Percentiles rank a stretch among this genome's conserved stretches.
These are phyloP conservation scores for Eruca vesicaria DNA, from an alignment of 441 rosid genomes.

Conservation along the genomic window DNA sequence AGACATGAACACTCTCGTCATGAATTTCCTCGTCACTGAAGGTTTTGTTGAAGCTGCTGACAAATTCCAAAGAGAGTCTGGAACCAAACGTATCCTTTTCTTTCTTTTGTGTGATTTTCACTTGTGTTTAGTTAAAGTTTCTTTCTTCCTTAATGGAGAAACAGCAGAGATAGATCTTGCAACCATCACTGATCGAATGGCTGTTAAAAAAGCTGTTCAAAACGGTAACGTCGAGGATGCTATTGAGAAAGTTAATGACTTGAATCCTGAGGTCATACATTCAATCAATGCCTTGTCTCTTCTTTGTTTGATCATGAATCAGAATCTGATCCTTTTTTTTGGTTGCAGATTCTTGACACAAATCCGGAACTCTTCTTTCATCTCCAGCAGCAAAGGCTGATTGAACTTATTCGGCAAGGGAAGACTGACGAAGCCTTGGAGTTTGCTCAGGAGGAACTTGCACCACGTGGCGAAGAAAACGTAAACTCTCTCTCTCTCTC, in stretches of 20 bases:
- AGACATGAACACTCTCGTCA: conserved; percentile 91
- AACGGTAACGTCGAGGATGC: conserved; percentile 96
- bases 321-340: neutral
- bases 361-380: conserved; percentile 97
- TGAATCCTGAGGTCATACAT: conserved; percentile 88
- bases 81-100: conserved; percentile 87
- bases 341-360: conserved; percentile 79
- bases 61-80: conserved; percentile 84
- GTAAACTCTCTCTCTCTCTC: conserved; percentile 38
- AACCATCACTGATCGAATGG: conserved; percentile 88
- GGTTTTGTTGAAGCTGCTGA: conserved; percentile 96
- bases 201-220: conserved; percentile 94
- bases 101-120: neutral
- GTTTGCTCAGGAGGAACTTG: conserved; percentile 98
- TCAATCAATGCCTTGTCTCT: conserved; percentile 1
- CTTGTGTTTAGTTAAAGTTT: neutral
- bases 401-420: conserved; percentile 91
- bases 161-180: conserved; percentile 94
- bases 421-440: conserved; percentile 88
- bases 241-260: conserved; percentile 89
- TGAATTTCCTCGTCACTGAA: conserved; percentile 96
- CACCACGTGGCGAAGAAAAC: conserved; percentile 96
- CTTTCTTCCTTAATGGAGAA: conserved; percentile 44
- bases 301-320: neutral
- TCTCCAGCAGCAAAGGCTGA: conserved; percentile 96